A percentile compares a stretch with the other conserved stretches of the same genome.
These are phyloP conservation scores for sunflower (Helianthus annuus) DNA, from an alignment of 129 eudicot genomes.

Conservation along the genomic window HanXRQr2.0-SUNRISE NC_035437.2:167388686-167389185, in stretches of 20 bases:
- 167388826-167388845: background rate
- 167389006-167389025: background rate
- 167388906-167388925: conserved; percentile 43
- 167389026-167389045: conserved; percentile 15
- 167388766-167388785: no score
- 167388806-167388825: background rate
- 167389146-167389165: conserved; percentile 8
- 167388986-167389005: background rate
- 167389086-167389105: no score
- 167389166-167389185: background rate
- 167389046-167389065: no score
- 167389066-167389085: no score
- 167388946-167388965: conserved; percentile 25
- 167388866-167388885: background rate
- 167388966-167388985: conserved; percentile 3
- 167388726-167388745: no score
- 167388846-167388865: background rate
- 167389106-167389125: conserved; percentile 6
- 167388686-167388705: no score
- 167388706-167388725: no score
- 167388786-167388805: no score
- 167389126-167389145: conserved; percentile 30
- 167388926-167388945: conserved; percentile 28
- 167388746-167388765: no score
- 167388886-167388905: conserved; percentile 21